Conservation (phyloP, 306 rosid genomes). For the Castanopsis chinensis region DNA sequence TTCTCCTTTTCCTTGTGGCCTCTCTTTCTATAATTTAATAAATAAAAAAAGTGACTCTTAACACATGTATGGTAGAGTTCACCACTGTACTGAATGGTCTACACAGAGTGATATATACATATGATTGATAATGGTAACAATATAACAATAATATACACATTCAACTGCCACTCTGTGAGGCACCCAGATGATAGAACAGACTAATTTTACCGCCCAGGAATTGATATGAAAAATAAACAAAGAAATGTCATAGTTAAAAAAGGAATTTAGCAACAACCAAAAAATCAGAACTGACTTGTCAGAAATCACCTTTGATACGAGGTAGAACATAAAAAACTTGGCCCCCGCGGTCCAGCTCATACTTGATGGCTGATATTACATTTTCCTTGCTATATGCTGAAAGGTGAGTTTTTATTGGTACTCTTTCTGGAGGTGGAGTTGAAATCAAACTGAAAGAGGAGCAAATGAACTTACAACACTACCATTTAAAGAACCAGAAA, state of each 20-base stretch:
- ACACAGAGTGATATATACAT: neutral
- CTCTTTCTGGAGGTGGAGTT: slow-evolving; percentile 98
- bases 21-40: slow-evolving; percentile 6
- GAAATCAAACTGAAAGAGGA: slow-evolving; percentile 76
- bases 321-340: slow-evolving; percentile 94
- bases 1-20: slow-evolving; percentile 3
- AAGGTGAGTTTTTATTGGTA: slow-evolving; percentile 87
- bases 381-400: slow-evolving; percentile 71
- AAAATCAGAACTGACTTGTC: slow-evolving; percentile 18
- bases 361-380: slow-evolving; percentile 66
- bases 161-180: neutral
- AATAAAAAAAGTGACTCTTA: neutral
- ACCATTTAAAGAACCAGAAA: slow-evolving; percentile 17
- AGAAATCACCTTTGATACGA: slow-evolving; percentile 77
- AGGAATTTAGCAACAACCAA: neutral
- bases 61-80: neutral
- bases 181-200: slow-evolving; percentile 12
- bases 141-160: neutral
- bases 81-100: too few species aligned
- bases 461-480: slow-evolving; percentile 12
- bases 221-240: neutral
- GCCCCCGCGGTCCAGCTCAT: slow-evolving; percentile 88
- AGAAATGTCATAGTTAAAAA: slow-evolving; percentile 10
- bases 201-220: slow-evolving; percentile 17
- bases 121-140: neutral